Conservation (phyloP, 2,329 filamentous ascomycete genomes). For the Colletotrichum tropicicola region DNA sequence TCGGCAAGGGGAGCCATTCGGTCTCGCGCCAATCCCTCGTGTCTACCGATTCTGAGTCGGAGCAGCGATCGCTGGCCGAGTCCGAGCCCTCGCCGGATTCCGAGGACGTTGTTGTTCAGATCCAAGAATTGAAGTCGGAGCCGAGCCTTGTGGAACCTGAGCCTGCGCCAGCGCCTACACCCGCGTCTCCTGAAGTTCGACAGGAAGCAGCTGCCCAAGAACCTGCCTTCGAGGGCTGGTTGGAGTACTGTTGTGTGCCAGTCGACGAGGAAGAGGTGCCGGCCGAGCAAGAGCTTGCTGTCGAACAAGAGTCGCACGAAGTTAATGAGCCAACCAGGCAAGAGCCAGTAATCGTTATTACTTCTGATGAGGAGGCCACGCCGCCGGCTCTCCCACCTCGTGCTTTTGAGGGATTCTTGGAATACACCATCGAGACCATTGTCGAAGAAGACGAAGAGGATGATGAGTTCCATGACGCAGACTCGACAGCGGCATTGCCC, state of each 20-base stretch:
- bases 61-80: constrained; percentile 7
- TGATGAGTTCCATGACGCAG: constrained; percentile 21
- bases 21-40: constrained; percentile 23
- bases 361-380: not conserved
- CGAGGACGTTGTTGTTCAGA: not conserved
- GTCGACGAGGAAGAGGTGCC: constrained; percentile 15
- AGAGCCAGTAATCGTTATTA: not conserved
- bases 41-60: constrained; percentile 13
- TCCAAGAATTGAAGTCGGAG: not conserved
- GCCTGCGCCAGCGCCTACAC: not conserved
- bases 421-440: constrained; percentile 21
- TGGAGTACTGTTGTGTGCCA: constrained; percentile 31
- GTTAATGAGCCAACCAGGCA: not conserved
- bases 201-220: not conserved
- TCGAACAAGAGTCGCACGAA: not conserved
- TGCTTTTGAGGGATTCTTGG: constrained; percentile 16
- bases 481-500: not conserved
- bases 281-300: not conserved
- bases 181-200: not conserved
- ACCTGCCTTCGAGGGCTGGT: constrained; percentile 28
- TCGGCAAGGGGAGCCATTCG: constrained; percentile 21
- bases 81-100: not conserved
- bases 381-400: not conserved
- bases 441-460: constrained; percentile 24
- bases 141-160: not conserved